Evolutionary conservation across 805 yeast genomes (phyloP).

Genomic region (Metschnikowia kunwiensis): DNA sequence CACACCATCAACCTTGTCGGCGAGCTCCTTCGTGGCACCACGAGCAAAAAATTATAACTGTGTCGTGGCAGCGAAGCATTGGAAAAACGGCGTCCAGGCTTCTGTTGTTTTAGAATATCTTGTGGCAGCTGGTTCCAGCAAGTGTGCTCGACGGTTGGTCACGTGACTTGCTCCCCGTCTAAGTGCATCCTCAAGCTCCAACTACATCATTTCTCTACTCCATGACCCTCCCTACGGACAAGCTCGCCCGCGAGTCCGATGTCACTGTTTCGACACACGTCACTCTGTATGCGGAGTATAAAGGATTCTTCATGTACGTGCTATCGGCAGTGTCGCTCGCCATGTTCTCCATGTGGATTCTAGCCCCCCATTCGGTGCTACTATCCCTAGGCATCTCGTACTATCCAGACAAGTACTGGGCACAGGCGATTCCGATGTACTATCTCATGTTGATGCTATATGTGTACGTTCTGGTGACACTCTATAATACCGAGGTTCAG

Average conservation of each 20-base stretch:
- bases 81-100: too few species aligned
- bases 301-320: conserved; percentile 81
- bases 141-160: too few species aligned
- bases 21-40: too few species aligned
- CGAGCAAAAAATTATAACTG: too few species aligned
- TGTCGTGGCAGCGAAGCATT: too few species aligned
- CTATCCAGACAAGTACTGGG: conserved; percentile 92
- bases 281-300: conserved; percentile 70
- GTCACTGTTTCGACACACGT: conserved; percentile 52
- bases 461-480: conserved; percentile 64
- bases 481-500: conserved; percentile 73
- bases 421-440: conserved; percentile 70
- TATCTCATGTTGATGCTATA: conserved; percentile 69
- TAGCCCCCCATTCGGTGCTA: conserved; percentile 59
- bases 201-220: neutral
- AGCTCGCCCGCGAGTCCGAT: conserved; percentile 61
- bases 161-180: too few species aligned
- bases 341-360: conserved; percentile 67
- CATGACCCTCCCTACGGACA: conserved; percentile 32
- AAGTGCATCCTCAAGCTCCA: too few species aligned
- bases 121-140: neutral
- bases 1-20: too few species aligned
- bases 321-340: conserved; percentile 54
- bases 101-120: neutral
- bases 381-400: conserved; percentile 56